Base-by-base conservation (phyloP, 345 rosid species). In the Salix arbutifolia region DNA sequence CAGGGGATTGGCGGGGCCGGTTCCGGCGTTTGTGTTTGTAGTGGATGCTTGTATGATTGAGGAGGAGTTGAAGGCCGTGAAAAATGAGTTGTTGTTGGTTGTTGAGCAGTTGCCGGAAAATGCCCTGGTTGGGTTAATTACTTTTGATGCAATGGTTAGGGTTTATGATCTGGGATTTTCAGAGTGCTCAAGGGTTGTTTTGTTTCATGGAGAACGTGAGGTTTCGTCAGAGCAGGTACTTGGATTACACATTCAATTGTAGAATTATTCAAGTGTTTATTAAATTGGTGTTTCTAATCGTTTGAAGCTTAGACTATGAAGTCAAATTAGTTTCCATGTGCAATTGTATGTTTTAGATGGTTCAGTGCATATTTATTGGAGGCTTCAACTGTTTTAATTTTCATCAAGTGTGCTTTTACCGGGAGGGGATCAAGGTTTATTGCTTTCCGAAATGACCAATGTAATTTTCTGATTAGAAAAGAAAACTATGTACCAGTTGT, bases 21-120 rank as follows among this genome's bases (percentile, higher is more conserved):
- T 93, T 19, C 98, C 98, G 25, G 95, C 90, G n/a, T 92, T 96
- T 73, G 97, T 92, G 76, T 96, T 96, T 64, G 90, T 96, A 2
- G 88, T 93, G 73, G 97, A 96, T 84, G 90, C 82, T 6, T 92
- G 90, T 83, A 85, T 84, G 83, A 89, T 21, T 19, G 91, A 82
- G 82, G 97, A 88, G 61, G 99, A 92, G 89, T 79, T 93, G 50
- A 79, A 80, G 72, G 96, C 88, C 33, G 81, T 96, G 76, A 89
- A 90, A 84, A 88, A 84, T 46, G 97, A 96, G 88, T 16, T 93
- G 81, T 35, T 92, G 82, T 84, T 88, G 17, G 92, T 91, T 65
- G 78, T 96, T 46, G 97, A 93, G 75, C 93, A 88, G 87, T 84
- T 93, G 83, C 97, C 99, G 0, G 98, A 92, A 76, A 88, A 81